Evolutionary conservation across 371 early-diverging fungal species (phyloP).

Genomic region (Mucor circinelloides): DNA sequence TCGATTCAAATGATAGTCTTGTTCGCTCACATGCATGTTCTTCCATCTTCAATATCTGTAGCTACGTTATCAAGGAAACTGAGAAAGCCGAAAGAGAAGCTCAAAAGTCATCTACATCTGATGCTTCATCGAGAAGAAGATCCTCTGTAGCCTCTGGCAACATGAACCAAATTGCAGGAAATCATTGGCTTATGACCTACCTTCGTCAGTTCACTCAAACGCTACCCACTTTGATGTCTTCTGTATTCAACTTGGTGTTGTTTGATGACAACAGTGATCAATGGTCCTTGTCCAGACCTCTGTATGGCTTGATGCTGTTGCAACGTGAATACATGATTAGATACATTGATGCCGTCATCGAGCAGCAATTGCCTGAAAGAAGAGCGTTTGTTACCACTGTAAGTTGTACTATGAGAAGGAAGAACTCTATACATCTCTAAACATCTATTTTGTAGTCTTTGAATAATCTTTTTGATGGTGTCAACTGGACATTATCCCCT

Average conservation of each 20-base stretch:
- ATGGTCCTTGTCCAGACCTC: slow-evolving; percentile 84
- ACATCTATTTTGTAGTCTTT: slow-evolving; percentile 37
- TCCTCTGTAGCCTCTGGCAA: slow-evolving; percentile 1
- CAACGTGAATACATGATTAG: slow-evolving; percentile 72
- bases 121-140: slow-evolving; percentile 10
- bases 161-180: slow-evolving; percentile 2
- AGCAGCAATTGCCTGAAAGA: slow-evolving; percentile 73
- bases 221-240: slow-evolving; percentile 62
- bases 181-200: slow-evolving; percentile 49
- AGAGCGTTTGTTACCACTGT: slow-evolving; percentile 70
- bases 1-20: slow-evolving; percentile 52
- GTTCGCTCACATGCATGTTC: slow-evolving; percentile 73
- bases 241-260: slow-evolving; percentile 71
- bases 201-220: slow-evolving; percentile 58
- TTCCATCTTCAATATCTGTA: slow-evolving; percentile 71
- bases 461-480: slow-evolving; percentile 66
- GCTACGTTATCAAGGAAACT: slow-evolving; percentile 70
- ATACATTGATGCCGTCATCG: slow-evolving; percentile 68
- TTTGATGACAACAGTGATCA: slow-evolving; percentile 82
- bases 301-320: slow-evolving; percentile 77
- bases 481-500: slow-evolving; percentile 63
- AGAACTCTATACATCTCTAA: background rate
- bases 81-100: slow-evolving; percentile 39
- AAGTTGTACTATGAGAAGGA: slow-evolving; percentile 9
- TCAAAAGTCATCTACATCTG: slow-evolving; percentile 20